Evolutionary conservation across 169 alveolate species (phyloP).

Genomic region (Hepatocystis sp.): DNA sequence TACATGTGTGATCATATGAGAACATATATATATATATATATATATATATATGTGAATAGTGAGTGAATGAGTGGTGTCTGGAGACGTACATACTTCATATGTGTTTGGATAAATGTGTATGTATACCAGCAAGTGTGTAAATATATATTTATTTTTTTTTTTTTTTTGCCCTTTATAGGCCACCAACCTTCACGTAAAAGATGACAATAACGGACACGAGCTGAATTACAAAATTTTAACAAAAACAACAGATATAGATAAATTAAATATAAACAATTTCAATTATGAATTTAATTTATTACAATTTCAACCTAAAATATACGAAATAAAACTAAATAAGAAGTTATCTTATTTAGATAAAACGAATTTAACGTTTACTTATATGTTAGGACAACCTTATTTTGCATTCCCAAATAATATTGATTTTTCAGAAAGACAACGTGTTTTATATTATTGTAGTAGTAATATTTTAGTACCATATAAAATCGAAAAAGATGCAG

Average conservation of each 20-base stretch:
- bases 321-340: slow-evolving; percentile 21
- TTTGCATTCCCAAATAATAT: slow-evolving; percentile 43
- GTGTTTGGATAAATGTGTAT: not conserved
- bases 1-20: not conserved
- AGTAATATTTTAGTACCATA: slow-evolving; percentile 51
- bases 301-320: slow-evolving; percentile 19
- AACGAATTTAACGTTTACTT: slow-evolving; percentile 2
- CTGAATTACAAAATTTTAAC: slow-evolving; percentile 12
- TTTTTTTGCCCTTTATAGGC: slow-evolving; percentile 11
- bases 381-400: slow-evolving; percentile 47
- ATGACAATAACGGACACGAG: slow-evolving; percentile 1
- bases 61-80: no score
- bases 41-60: no score
- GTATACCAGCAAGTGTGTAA: not conserved
- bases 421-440: slow-evolving; percentile 24
- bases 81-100: no score
- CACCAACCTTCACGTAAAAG: slow-evolving; percentile 29
- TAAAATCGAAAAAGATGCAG: slow-evolving; percentile 35
- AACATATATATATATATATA: not conserved
- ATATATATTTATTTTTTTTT: not conserved
- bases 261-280: slow-evolving; percentile 20
- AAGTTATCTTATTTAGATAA: slow-evolving; percentile 14
- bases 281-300: slow-evolving; percentile 29
- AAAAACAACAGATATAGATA: slow-evolving; percentile 9
- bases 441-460: slow-evolving; percentile 30